phyloP scores from a whole-genome alignment of 176 grass and related monocot species.

The Hordeum vulgare region DNA sequence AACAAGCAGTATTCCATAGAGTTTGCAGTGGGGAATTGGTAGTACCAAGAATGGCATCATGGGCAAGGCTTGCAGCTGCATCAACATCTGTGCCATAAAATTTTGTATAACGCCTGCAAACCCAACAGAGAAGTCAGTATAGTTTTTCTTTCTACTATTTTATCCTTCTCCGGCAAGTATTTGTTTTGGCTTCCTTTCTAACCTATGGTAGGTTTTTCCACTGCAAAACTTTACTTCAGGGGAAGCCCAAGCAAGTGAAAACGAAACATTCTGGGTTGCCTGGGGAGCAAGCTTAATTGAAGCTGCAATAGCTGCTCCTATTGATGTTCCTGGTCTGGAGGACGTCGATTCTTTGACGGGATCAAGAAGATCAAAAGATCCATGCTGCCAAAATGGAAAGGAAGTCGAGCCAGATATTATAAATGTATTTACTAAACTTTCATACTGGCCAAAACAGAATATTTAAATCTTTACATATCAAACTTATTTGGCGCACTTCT shows the following conservation, averaged over 20 bases:
- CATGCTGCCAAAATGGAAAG: conserved; percentile 53
- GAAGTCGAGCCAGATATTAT: neutral
- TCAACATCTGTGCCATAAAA: conserved; percentile 88
- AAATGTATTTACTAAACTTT: neutral
- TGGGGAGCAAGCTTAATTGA: conserved; percentile 57
- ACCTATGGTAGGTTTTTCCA: conserved; percentile 96
- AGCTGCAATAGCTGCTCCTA: conserved; percentile 88
- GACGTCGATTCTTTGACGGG: conserved; percentile 38
- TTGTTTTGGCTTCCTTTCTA: neutral
- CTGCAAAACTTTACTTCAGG: conserved; percentile 96
- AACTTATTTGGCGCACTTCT: neutral
- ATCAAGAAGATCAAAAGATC: conserved; percentile 82
- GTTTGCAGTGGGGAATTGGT: neutral
- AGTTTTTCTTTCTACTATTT: conserved; percentile 1
- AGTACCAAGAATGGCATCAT: conserved; percentile 84
- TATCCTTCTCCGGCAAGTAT: neutral
- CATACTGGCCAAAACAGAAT: neutral
- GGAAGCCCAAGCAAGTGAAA: conserved; percentile 95
- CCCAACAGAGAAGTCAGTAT: neutral
- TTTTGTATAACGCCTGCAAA: conserved; percentile 80
- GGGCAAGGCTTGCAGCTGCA: conserved; percentile 67
- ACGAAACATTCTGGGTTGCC: conserved; percentile 61
- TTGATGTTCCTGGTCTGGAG: conserved; percentile 67
- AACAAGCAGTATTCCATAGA: neutral
- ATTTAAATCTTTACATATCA: neutral